Percentiles rank a stretch among this genome's conserved stretches.
These are phyloP conservation scores for Pseudogymnoascus sp. DNA, from an alignment of 2,329 filamentous ascomycete species.

Conservation along the genomic window DNA sequence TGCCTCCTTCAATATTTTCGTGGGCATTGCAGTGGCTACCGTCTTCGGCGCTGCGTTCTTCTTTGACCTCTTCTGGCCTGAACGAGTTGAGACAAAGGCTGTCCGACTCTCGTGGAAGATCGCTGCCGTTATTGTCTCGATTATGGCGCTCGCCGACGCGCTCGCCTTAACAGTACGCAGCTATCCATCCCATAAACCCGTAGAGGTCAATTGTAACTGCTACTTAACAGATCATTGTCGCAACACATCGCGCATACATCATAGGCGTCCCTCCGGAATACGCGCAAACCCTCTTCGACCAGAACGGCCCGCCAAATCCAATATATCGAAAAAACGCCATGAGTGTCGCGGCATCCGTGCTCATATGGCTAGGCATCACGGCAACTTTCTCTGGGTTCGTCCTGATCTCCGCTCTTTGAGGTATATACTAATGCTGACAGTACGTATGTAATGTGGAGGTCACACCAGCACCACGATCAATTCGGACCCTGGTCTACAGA, in stretches of 20 bases:
- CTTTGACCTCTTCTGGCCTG: constrained; percentile 56
- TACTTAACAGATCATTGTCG: constrained; percentile 36
- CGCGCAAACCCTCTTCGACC: constrained; percentile 15
- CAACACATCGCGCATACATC: constrained; percentile 38
- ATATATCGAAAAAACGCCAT: not conserved
- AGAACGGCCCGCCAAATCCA: not conserved
- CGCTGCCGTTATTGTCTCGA: constrained; percentile 40
- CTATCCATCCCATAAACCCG: not conserved
- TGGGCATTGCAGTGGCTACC: constrained; percentile 48
- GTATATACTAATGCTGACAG: constrained; percentile 18
- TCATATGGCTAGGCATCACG: not conserved
- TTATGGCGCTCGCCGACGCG: constrained; percentile 41
- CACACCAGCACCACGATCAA: not conserved
- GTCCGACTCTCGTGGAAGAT: constrained; percentile 49
- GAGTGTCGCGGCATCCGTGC: not conserved
- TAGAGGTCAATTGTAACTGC: not conserved
- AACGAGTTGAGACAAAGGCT: constrained; percentile 40
- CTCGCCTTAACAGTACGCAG: constrained; percentile 38
- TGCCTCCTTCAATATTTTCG: constrained; percentile 51
- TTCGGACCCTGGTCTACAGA: not conserved
- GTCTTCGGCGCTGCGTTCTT: constrained; percentile 55
- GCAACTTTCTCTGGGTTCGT: not conserved
- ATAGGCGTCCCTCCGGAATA: constrained; percentile 31
- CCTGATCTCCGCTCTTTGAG: constrained; percentile 18
- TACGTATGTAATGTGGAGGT: not conserved